These are phyloP conservation scores for Kwoniella dendrophila DNA, from an alignment of 768 basidiomycete species.

Conservation along the genomic window DNA sequence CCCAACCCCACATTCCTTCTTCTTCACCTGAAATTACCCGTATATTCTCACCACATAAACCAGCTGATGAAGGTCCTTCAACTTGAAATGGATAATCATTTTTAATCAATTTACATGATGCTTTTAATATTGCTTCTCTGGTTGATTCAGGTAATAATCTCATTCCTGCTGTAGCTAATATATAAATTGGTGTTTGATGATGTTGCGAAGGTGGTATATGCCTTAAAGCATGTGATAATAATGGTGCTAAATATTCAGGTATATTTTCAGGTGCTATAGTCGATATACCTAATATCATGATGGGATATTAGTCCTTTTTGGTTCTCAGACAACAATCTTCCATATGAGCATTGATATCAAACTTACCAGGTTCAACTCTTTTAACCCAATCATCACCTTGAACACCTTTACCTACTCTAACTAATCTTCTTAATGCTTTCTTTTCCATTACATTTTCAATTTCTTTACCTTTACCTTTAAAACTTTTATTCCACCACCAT, in stretches of 20 bases:
- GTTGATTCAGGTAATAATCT: constrained; percentile 72
- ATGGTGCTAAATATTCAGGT: constrained; percentile 74
- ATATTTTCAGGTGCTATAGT: constrained; percentile 74
- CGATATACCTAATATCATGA: constrained; percentile 85
- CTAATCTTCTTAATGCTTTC: constrained; percentile 60
- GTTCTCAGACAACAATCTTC: too few species aligned
- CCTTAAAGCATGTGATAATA: constrained; percentile 77
- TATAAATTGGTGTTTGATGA: constrained; percentile 81
- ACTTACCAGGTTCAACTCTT: constrained; percentile 91
- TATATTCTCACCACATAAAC: constrained; percentile 89
- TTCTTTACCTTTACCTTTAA: constrained; percentile 58
- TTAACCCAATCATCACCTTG: constrained; percentile 81
- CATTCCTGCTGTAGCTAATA: constrained; percentile 97
- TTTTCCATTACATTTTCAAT: constrained; percentile 57
- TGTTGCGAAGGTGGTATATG: constrained; percentile 86
- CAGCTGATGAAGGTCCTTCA: constrained; percentile 65
- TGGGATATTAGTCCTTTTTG: too few species aligned
- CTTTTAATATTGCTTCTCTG: constrained; percentile 71
- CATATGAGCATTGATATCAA: too few species aligned
- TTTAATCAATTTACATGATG: constrained; percentile 75
- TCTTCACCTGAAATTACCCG: constrained; percentile 97
- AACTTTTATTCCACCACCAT: constrained; percentile 79
- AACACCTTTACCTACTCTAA: constrained; percentile 90
- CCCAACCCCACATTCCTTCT: constrained; percentile 98
- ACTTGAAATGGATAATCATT: constrained; percentile 77